Evolutionary conservation across 2,329 filamentous ascomycete species (phyloP).

Genomic region (Aphanoascus verrucosus): DNA sequence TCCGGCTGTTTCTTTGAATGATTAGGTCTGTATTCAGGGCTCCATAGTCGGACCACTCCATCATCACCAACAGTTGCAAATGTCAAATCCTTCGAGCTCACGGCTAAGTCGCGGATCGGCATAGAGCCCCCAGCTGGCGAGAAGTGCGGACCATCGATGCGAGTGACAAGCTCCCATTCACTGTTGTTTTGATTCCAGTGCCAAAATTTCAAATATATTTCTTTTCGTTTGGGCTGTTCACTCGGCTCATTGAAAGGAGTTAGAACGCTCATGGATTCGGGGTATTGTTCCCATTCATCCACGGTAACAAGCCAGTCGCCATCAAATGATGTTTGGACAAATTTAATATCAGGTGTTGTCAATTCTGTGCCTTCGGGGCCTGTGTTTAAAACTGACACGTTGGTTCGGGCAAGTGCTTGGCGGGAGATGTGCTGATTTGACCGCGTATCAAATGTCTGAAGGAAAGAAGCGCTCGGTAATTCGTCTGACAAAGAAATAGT

Average conservation of each 20-base stretch:
- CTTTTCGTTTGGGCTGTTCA: conserved; percentile 34
- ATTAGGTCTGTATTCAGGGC: conserved; percentile 59
- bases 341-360: conserved; percentile 64
- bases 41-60: conserved; percentile 68
- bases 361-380: conserved; percentile 61
- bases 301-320: conserved; percentile 85
- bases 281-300: conserved; percentile 76
- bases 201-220: conserved; percentile 90
- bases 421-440: conserved; percentile 67
- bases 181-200: conserved; percentile 47
- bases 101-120: conserved; percentile 59
- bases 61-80: conserved; percentile 85
- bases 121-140: conserved; percentile 41
- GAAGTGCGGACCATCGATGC: conserved; percentile 74
- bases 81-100: conserved; percentile 56
- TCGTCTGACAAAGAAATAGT: conserved; percentile 27
- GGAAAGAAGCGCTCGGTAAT: conserved; percentile 44
- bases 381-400: conserved; percentile 68
- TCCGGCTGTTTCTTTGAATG: conserved; percentile 44
- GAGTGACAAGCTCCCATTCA: conserved; percentile 64
- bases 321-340: conserved; percentile 65
- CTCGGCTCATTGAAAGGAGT: conserved; percentile 23
- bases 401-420: conserved; percentile 80
- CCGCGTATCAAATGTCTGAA: conserved; percentile 82
- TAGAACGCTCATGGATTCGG: conserved; percentile 54